Conservation (phyloP, 2,329 filamentous ascomycete species). For the Colletotrichum sp. region DNA sequence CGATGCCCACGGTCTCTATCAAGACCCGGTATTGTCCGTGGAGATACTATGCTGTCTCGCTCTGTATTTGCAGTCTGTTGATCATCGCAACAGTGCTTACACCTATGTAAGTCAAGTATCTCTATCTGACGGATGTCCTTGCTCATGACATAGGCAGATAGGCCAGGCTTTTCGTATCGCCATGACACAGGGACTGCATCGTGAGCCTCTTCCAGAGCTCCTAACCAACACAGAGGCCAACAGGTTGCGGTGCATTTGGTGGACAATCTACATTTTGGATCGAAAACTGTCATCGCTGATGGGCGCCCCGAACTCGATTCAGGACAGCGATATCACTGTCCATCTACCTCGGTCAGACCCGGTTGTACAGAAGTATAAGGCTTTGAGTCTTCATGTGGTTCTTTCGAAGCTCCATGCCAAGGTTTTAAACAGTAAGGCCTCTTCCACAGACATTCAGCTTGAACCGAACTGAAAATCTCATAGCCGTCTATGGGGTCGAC, state of each 20-base stretch:
- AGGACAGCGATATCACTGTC: neutral
- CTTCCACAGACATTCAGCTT: rapidly evolving
- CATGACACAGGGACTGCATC: slow-evolving; percentile 2
- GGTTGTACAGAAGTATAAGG: neutral
- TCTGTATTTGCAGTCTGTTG: slow-evolving; percentile 51
- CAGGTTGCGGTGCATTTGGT: neutral
- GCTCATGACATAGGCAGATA: neutral
- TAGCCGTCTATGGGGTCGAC: slow-evolving; percentile 7
- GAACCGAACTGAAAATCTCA: neutral
- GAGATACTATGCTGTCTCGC: slow-evolving; percentile 51
- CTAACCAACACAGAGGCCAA: neutral
- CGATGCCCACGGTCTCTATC: slow-evolving; percentile 35
- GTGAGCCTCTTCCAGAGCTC: neutral
- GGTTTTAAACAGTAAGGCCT: neutral
- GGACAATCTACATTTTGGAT: slow-evolving; percentile 10
- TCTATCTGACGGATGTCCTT: neutral
- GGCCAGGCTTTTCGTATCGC: neutral
- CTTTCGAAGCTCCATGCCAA: slow-evolving; percentile 2
- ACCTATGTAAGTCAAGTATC: slow-evolving; percentile 34
- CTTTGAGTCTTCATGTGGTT: neutral
- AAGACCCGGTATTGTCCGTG: slow-evolving; percentile 44
- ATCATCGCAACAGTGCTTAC: slow-evolving; percentile 45
- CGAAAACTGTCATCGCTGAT: slow-evolving; percentile 4
- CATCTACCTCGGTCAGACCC: neutral
- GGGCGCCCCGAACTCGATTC: slow-evolving; percentile 1